These are phyloP conservation scores for Styphnolobium japonicum DNA, from an alignment of 306 rosid genomes.

Conservation along the genomic window DNA sequence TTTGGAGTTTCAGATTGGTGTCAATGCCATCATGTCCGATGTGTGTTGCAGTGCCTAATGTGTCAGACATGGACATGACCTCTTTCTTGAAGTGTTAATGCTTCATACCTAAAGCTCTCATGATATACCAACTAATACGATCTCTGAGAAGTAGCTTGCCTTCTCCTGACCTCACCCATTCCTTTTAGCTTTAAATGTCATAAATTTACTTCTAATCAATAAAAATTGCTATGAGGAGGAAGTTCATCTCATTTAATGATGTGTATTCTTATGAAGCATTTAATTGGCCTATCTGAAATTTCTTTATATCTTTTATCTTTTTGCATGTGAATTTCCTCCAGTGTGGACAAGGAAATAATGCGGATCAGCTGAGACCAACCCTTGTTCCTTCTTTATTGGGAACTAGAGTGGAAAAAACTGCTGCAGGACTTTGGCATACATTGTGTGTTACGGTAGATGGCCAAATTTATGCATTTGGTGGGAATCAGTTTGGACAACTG, in stretches of 20 bases:
- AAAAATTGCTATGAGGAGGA: not conserved
- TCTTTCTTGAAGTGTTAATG: not conserved
- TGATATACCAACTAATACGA: not conserved
- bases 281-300: not conserved
- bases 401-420: slow-evolving; percentile 48
- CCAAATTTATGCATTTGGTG: slow-evolving; percentile 69
- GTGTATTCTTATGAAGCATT: not conserved
- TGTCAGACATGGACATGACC: not conserved
- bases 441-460: slow-evolving; percentile 68
- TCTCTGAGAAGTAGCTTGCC: not conserved
- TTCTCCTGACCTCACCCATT: not conserved
- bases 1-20: not conserved
- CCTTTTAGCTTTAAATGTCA: not conserved
- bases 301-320: not conserved
- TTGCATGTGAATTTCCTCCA: slow-evolving; percentile 21
- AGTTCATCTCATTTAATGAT: not conserved
- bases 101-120: not conserved
- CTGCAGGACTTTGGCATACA: slow-evolving; percentile 96
- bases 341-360: slow-evolving; percentile 83
- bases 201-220: not conserved
- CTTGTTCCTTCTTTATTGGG: slow-evolving; percentile 59
- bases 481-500: slow-evolving; percentile 92
- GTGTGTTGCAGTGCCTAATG: not conserved
- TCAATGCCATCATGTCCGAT: not conserved
- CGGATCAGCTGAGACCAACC: slow-evolving; percentile 76